Conservation (phyloP, 1,139 yeast genomes). For the Taiozyma sp. region DNA sequence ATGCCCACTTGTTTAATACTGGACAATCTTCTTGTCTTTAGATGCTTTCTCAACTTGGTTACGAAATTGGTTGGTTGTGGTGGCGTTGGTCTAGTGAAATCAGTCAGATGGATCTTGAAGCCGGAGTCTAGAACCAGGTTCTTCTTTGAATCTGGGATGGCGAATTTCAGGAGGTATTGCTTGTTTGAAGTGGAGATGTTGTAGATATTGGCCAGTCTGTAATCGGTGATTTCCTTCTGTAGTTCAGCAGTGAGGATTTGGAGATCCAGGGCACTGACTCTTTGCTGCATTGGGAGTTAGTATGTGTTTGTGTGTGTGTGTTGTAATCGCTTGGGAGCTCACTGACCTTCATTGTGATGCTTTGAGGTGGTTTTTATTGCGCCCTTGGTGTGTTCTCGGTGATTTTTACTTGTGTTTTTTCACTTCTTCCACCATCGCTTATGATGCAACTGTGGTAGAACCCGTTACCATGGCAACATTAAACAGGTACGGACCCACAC, state of each 20-base stretch:
- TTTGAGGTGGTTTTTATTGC: no score
- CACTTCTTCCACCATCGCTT: no score
- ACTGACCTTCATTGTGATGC: no score
- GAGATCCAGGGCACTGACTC: conserved; percentile 80
- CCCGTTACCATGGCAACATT: not conserved
- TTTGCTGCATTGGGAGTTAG: conserved; percentile 44
- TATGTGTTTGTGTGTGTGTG: not conserved
- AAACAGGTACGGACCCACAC: not conserved
- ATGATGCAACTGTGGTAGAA: no score
- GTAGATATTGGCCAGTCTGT: conserved; percentile 80
- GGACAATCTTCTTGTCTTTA: conserved; percentile 74
- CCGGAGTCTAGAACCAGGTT: conserved; percentile 83
- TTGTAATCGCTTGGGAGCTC: no score
- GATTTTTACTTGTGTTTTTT: no score
- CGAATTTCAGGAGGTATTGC: conserved; percentile 75
- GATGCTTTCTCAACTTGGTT: conserved; percentile 77
- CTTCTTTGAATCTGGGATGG: conserved; percentile 76
- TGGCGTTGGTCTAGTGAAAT: conserved; percentile 73
- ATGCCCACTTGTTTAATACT: conserved; percentile 66
- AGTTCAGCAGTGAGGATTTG: conserved; percentile 68
- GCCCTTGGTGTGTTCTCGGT: no score
- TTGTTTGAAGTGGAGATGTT: conserved; percentile 68
- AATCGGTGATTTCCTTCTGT: conserved; percentile 46
- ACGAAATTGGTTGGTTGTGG: conserved; percentile 83
- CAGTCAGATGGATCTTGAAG: conserved; percentile 71